Conservation (phyloP, 177 flowering plant genomes). For the Vitis hybrid region DNA sequence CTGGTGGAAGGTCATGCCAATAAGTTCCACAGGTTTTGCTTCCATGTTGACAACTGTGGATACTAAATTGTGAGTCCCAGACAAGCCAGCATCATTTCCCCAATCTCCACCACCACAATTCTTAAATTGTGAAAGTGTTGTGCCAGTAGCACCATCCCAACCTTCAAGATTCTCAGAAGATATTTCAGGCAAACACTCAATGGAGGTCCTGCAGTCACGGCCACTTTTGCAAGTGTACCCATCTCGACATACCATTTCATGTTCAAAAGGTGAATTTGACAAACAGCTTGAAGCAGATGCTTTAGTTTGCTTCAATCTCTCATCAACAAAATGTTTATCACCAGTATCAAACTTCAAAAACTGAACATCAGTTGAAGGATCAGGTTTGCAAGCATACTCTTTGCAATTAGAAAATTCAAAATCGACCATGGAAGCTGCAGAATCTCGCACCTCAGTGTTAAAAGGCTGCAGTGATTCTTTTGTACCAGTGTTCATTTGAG, state of each 20-base stretch:
- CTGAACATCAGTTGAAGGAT: not conserved
- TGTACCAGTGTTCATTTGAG: not conserved
- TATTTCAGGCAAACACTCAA: constrained; percentile 9
- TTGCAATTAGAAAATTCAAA: constrained; percentile 6
- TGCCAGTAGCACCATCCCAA: constrained; percentile 3
- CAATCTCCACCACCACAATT: constrained; percentile 4
- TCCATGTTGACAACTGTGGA: not conserved
- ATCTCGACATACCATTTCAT: constrained; percentile 5
- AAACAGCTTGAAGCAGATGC: constrained; percentile 11
- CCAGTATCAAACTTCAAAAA: constrained; percentile 1
- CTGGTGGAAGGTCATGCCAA: constrained; percentile 46
- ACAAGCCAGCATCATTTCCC: constrained; percentile 14
- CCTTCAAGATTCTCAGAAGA: constrained; percentile 10
- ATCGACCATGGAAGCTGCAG: constrained; percentile 7
- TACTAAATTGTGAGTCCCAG: constrained; percentile 4
- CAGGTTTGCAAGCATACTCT: constrained; percentile 8
- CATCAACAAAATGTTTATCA: constrained; percentile 3
- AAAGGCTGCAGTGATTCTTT: not conserved
- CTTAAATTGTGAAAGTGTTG: constrained; percentile 14
- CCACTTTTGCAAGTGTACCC: not conserved
- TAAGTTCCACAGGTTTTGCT: constrained; percentile 19
- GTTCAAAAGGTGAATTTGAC: constrained; percentile 4
- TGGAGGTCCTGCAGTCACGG: constrained; percentile 4
- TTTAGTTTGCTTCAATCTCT: constrained; percentile 5
- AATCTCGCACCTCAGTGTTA: constrained; percentile 2